Conservation (phyloP, 306 rosid genomes). For the Prunus salicina region DNA sequence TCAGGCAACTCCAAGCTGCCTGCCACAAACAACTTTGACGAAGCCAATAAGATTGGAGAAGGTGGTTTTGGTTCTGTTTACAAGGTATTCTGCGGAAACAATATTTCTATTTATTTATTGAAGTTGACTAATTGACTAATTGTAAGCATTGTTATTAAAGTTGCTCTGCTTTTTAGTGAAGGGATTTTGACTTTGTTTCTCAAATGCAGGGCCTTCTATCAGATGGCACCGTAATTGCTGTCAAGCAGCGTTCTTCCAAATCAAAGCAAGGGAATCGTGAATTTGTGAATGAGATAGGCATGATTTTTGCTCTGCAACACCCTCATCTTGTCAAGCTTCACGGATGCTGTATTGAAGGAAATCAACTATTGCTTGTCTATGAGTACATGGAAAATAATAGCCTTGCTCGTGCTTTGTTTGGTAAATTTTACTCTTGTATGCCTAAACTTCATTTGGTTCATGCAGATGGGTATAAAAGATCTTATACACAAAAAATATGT, state of each 20-base stretch:
- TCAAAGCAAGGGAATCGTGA: constrained; percentile 45
- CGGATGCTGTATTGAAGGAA: too few species aligned
- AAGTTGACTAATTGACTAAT: too few species aligned
- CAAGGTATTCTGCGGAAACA: too few species aligned
- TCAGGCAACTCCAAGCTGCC: too few species aligned
- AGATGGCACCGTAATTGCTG: constrained; percentile 40
- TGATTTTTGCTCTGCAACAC: constrained; percentile 28
- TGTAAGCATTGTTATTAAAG: too few species aligned
- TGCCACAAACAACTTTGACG: too few species aligned
- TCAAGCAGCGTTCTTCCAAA: constrained; percentile 34
- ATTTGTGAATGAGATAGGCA: constrained; percentile 39
- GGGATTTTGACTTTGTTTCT: background rate
- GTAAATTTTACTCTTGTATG: constrained; percentile 12
- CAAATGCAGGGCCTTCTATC: constrained; percentile 42
- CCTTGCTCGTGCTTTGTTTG: constrained; percentile 50
- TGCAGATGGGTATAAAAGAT: background rate
- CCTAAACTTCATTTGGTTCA: background rate
- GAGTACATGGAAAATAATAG: constrained; percentile 32
- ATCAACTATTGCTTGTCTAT: too few species aligned
- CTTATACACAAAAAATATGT: background rate
- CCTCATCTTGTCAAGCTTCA: too few species aligned
- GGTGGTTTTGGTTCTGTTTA: constrained; percentile 72
- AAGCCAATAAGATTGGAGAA: constrained; percentile 38
- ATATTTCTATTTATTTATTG: too few species aligned
- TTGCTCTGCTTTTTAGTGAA: too few species aligned